Percentiles rank a stretch among this genome's conserved stretches.
Evolutionary conservation across 2,329 filamentous ascomycete species (phyloP).

Genomic region (Scorias spongiosa): DNA sequence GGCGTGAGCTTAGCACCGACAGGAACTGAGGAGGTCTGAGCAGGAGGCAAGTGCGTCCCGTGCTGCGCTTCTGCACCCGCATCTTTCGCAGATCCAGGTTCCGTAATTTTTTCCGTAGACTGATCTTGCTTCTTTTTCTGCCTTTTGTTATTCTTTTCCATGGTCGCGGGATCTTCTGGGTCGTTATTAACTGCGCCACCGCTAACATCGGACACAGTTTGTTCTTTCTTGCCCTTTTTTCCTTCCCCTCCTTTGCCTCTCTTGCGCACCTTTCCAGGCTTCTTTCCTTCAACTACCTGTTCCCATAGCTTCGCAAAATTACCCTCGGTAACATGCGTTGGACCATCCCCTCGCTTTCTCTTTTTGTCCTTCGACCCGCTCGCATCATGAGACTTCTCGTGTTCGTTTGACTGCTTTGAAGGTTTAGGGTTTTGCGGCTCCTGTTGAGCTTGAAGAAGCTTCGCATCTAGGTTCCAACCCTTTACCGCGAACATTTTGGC

Average conservation of each 20-base stretch:
- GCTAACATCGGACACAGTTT: background rate
- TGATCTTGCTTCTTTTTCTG: constrained; percentile 10
- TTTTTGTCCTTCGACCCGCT: constrained; percentile 38
- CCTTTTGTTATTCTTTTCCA: constrained; percentile 8
- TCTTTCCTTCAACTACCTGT: constrained; percentile 58
- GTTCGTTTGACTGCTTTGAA: constrained; percentile 19
- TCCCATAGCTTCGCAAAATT: constrained; percentile 72
- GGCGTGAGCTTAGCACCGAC: constrained; percentile 55
- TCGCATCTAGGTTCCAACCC: constrained; percentile 72
- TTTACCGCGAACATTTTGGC: constrained; percentile 76
- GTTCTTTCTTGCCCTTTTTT: constrained; percentile 19
- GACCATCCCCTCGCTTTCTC: constrained; percentile 18
- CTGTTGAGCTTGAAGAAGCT: constrained; percentile 55
- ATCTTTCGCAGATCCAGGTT: constrained; percentile 3
- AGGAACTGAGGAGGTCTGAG: constrained; percentile 11
- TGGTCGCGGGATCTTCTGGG: constrained; percentile 1
- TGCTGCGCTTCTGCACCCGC: background rate
- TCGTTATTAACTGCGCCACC: constrained; percentile 3
- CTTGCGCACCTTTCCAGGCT: constrained; percentile 23
- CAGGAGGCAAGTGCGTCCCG: constrained; percentile 13
- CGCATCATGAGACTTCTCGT: constrained; percentile 11
- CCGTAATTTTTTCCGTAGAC: background rate
- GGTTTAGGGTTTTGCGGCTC: constrained; percentile 20
- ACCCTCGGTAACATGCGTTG: constrained; percentile 39
- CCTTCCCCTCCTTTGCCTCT: constrained; percentile 19